Evolutionary conservation across 306 rosid species (phyloP), one percentile per base, ranked within the genome.

Genomic region (Vigna radiata): DNA sequence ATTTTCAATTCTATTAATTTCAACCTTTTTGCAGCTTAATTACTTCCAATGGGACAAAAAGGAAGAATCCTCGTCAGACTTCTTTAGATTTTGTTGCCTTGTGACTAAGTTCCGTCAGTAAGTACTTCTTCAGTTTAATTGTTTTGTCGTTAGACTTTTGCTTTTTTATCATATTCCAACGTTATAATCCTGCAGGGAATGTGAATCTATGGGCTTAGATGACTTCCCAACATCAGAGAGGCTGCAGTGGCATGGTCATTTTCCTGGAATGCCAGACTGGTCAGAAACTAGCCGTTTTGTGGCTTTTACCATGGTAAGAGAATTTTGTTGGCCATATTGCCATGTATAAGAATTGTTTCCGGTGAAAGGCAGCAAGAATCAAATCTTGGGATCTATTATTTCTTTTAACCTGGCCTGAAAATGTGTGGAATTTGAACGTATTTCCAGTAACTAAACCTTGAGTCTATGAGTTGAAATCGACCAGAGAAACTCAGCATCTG

Each of bases 171-270:
- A 56, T 49, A 52, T 31, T 49, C 67, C 72, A 25, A 79, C 33
- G 8, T 17, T 69, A 25, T 84, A 81, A 81, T 83, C 68, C 73
- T 84, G 81, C 88, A 95, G 99, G 81, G 97, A 92, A 87, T 90
- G 97, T 55, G 97, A 90, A 83, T 90, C 97, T 6, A 90, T 92
- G 36, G 92, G 97, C 78, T 78, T 92, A 75, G 79, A 86, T 53
- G 96, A 92, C 85, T 95, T 90, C 79, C 97, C 99, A 18, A 95
- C 97, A 14, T 88, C 97, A 46, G 82, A 87, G 87, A 89, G 96
- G 87, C 87, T 95, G 77, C 97, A 88, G 83, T 95, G 97, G 99
- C 99, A 95, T 76, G 99, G 99, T 53, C 94, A 80, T 80, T 71
- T 88, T 86, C 99, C 97, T 39, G 89, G 81, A 80, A 52, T 15